Conservation (phyloP, 345 rosid species). For the Lepidium didymum region DNA sequence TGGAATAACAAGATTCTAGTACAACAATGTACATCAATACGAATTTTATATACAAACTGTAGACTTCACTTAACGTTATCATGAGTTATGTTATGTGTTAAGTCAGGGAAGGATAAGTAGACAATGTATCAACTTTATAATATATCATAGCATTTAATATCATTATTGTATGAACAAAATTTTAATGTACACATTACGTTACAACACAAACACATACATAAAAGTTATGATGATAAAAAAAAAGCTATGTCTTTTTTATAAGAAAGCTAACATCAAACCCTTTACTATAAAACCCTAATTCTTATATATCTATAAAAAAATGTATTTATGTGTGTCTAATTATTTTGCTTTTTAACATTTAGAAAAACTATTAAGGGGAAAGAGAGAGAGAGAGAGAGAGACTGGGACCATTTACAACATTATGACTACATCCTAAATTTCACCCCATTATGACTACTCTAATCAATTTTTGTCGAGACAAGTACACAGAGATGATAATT, state of each 20-base stretch:
- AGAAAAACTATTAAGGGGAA: background rate
- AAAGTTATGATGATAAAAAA: too few relatives aligned
- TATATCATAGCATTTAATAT: background rate
- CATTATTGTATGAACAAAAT: slow-evolving; percentile 18
- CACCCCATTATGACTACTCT: too few relatives aligned
- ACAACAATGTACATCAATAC: too few relatives aligned
- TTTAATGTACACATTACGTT: slow-evolving; percentile 21
- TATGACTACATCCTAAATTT: slow-evolving; percentile 26
- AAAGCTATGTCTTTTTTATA: background rate
- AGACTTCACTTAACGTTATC: background rate
- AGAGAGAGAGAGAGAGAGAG: too few relatives aligned
- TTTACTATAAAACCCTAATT: slow-evolving; percentile 16
- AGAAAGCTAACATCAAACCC: slow-evolving; percentile 3
- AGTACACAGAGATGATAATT: slow-evolving; percentile 32
- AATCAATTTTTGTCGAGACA: slow-evolving; percentile 35
- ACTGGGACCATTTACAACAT: slow-evolving; percentile 27
- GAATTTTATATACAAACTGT: too few relatives aligned
- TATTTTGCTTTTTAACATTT: slow-evolving; percentile 13
- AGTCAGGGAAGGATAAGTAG: background rate
- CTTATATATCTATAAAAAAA: slow-evolving; percentile 9
- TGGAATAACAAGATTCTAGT: slow-evolving; percentile 3
- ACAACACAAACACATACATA: background rate
- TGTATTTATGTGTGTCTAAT: slow-evolving; percentile 24
- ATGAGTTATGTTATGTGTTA: background rate
- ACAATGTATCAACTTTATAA: background rate